These are phyloP conservation scores for Poronia punctata DNA, from an alignment of 495 filamentous ascomycete species.

Conservation along the genomic window DNA sequence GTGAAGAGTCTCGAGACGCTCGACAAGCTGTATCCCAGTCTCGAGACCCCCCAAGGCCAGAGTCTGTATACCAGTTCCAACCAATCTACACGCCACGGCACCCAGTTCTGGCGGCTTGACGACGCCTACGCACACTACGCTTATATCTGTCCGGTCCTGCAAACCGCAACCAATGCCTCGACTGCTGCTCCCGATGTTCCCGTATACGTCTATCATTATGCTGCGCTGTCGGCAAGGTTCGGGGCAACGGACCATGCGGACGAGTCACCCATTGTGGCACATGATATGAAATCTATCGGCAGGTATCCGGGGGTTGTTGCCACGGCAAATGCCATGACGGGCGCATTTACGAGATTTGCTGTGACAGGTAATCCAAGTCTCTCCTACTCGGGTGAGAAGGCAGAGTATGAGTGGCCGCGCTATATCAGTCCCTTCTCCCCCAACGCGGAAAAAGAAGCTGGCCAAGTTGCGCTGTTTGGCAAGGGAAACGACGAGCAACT, in stretches of 20 bases:
- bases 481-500: conserved; percentile 53
- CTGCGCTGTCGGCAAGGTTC: conserved; percentile 37
- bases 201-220: conserved; percentile 56
- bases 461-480: conserved; percentile 48
- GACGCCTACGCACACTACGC: conserved; percentile 61
- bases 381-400: conserved; percentile 17
- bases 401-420: conserved; percentile 19
- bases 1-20: conserved; percentile 42
- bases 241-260: conserved; percentile 55
- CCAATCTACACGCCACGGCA: conserved; percentile 36
- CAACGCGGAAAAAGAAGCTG: conserved; percentile 20
- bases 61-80: conserved; percentile 13
- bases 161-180: conserved; percentile 49
- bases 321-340: conserved; percentile 47
- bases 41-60: conserved; percentile 21
- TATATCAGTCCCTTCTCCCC: conserved; percentile 19
- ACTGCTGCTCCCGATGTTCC: conserved; percentile 20
- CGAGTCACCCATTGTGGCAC: conserved; percentile 50
- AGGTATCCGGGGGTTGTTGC: conserved; percentile 38
- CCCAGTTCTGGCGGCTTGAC: conserved; percentile 53
- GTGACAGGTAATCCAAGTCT: conserved; percentile 45
- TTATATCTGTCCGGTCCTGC: conserved; percentile 58
- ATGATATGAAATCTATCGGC: conserved; percentile 35
- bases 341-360: conserved; percentile 51
- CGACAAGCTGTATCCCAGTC: conserved; percentile 52